Percentiles rank a stretch among this genome's conserved stretches.
phyloP scores from a whole-genome alignment of 495 filamentous ascomycete genomes.

The Xylaria flabelliformis region DNA sequence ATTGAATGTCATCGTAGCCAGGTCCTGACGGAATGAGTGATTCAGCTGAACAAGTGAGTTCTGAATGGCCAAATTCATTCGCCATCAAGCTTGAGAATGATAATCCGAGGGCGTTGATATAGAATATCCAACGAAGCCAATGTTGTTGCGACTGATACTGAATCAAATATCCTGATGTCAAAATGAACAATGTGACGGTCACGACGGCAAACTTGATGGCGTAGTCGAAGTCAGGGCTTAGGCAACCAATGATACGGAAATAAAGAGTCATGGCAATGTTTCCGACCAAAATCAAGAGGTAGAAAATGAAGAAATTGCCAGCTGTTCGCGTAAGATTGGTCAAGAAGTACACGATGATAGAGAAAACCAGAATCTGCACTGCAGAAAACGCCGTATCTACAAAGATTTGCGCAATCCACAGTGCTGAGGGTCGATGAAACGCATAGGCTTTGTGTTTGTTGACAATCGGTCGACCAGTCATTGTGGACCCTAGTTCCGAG shows the following conservation, averaged over 20 bases:
- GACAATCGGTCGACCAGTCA: slow-evolving; percentile 75
- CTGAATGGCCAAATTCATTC: slow-evolving; percentile 74
- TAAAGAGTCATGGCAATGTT: slow-evolving; percentile 82
- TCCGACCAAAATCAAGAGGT: slow-evolving; percentile 69
- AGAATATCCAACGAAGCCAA: slow-evolving; percentile 85
- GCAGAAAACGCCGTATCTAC: slow-evolving; percentile 77
- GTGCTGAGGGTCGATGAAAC: slow-evolving; percentile 77
- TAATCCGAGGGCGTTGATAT: slow-evolving; percentile 77
- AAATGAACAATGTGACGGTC: slow-evolving; percentile 77
- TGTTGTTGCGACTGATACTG: slow-evolving; percentile 72
- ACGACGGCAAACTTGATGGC: slow-evolving; percentile 81
- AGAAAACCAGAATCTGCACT: slow-evolving; percentile 71
- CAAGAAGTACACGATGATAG: slow-evolving; percentile 84
- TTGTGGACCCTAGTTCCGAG: slow-evolving; percentile 71
- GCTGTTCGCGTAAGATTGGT: slow-evolving; percentile 67
- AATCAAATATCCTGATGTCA: slow-evolving; percentile 82
- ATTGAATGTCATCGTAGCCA: slow-evolving; percentile 67
- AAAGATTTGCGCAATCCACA: slow-evolving; percentile 80
- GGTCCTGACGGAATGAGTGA: slow-evolving; percentile 70
- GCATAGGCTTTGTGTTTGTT: slow-evolving; percentile 83
- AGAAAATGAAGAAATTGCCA: slow-evolving; percentile 82
- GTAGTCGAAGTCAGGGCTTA: slow-evolving; percentile 85
- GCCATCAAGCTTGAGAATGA: slow-evolving; percentile 80
- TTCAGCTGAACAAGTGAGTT: slow-evolving; percentile 67
- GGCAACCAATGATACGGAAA: slow-evolving; percentile 77